Evolutionary conservation across 352 stramenopile species (phyloP).

Genomic region (Globisporangium parvum): DNA sequence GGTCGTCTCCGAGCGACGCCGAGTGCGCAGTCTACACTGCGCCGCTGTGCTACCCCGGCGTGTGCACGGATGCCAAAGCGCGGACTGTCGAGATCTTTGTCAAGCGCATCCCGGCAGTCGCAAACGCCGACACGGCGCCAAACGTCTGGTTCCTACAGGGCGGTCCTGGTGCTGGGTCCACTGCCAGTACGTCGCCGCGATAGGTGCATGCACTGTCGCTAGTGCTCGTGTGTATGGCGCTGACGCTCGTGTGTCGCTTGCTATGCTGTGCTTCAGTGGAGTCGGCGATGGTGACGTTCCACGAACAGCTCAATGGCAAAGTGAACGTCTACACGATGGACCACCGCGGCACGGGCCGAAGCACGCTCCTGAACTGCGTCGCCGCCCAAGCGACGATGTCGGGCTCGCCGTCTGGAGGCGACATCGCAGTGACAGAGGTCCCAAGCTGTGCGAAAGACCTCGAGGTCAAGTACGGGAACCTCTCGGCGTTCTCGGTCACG

Average conservation of each 20-base stretch:
- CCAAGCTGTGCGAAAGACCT: constrained; percentile 30
- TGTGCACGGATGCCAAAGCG: constrained; percentile 12
- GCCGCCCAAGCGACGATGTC: constrained; percentile 27
- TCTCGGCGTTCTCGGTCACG: constrained; percentile 40
- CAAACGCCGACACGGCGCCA: constrained; percentile 11
- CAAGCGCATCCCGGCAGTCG: constrained; percentile 24
- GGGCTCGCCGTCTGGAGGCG: constrained; percentile 21
- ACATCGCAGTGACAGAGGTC: constrained; percentile 21
- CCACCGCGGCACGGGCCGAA: constrained; percentile 41
- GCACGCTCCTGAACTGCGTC: constrained; percentile 31
- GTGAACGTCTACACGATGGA: constrained; percentile 60
- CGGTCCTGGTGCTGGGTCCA: constrained; percentile 28
- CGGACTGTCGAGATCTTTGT: constrained; percentile 20
- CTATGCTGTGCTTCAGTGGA: constrained; percentile 21
- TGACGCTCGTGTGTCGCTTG: no score
- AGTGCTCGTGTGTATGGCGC: no score
- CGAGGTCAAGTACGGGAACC: constrained; percentile 27
- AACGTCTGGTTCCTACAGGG: constrained; percentile 49
- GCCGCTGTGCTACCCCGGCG: constrained; percentile 17
- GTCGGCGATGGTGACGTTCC: constrained; percentile 22
- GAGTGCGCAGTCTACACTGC: constrained; percentile 13
- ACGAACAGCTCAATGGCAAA: constrained; percentile 18
- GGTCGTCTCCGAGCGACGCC: neutral
- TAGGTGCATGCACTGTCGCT: no score
- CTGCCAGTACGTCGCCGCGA: constrained; percentile 20